Evolutionary conservation across 805 yeast species (phyloP).

Genomic region (Metschnikowia noctiluminum): DNA sequence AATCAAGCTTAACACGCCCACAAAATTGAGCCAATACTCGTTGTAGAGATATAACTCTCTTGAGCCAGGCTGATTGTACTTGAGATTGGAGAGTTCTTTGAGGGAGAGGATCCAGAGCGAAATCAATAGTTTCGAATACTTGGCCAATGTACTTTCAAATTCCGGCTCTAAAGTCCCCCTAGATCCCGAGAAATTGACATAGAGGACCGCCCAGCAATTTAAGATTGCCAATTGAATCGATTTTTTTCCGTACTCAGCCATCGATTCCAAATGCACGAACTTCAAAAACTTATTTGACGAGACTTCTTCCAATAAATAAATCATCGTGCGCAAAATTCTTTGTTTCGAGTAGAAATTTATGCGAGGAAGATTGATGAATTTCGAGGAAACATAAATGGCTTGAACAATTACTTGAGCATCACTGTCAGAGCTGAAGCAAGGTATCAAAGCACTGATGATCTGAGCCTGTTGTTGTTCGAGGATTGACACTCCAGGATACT

Average conservation of each 20-base stretch:
- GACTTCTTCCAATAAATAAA: conserved; percentile 61
- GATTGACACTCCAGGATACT: conserved; percentile 65
- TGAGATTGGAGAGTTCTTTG: conserved; percentile 68
- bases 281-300: conserved; percentile 40
- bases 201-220: conserved; percentile 71
- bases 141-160: conserved; percentile 47
- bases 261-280: conserved; percentile 53
- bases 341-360: conserved; percentile 44
- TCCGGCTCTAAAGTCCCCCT: conserved; percentile 36
- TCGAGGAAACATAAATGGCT: conserved; percentile 77
- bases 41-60: conserved; percentile 49
- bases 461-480: conserved; percentile 94
- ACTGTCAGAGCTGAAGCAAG: conserved; percentile 75
- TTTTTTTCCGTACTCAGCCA: conserved; percentile 44
- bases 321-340: conserved; percentile 59
- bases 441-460: conserved; percentile 82
- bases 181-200: conserved; percentile 25
- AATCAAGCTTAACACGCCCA: conserved; percentile 69
- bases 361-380: conserved; percentile 52
- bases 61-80: conserved; percentile 44
- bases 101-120: conserved; percentile 79
- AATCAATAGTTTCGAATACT: conserved; percentile 56
- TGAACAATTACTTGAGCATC: conserved; percentile 69
- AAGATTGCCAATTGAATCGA: conserved; percentile 58
- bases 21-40: conserved; percentile 70